Base-by-base conservation (phyloP, 352 stramenopile genomes). In the Globisporangium alternatum region DNA sequence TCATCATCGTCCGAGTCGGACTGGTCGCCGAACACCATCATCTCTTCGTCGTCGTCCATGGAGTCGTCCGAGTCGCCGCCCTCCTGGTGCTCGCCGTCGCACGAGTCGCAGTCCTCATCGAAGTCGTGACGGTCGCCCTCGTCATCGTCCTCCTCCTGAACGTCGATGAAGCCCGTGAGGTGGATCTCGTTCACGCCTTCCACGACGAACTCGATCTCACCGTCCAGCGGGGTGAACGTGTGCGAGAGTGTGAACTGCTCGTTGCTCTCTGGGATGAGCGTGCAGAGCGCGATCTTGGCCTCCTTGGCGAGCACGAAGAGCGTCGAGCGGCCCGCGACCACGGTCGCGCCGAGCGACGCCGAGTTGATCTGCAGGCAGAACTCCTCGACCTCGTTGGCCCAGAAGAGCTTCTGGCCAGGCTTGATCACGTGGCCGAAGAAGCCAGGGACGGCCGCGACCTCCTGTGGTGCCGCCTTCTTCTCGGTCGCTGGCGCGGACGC, bases 211-310 rank as follows among this genome's bases (percentile, higher is more conserved):
- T 74, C 71, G n/a, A 95, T 72, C 22, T 72, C 76, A 8, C 86
- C 86, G 37, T 95, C 86, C 61, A 86, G 77, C 8, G 81, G 76
- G 55, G 86, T 89, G 65, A 95, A 93, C 13, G 83, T 83, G 65
- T 95, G 82, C 55, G 69, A 82, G 56, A 95, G 62, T 64, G 88
- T 85, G 74, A 81, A 95, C 66, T 95, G 86, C 64, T 91, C 76
- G 10, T 74, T 68, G 57, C 76, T 71, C 59, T 84, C 69, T 1
- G 75, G 72, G 30, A 78, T 77, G 56, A 95, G 81, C 62, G 86
- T 83, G 66, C 86, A 95, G 22, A 93, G 67, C 52, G 84, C 86
- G 43, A 91, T 82, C 72, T 91, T 89, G 43, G 64, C 66, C 43
- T 82, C 77, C 74, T 95, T 93, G 39, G 67, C 79, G 31, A 76